Evolutionary conservation across 768 basidiomycete genomes (phyloP).

Genomic region (Dendrothele bispora): DNA sequence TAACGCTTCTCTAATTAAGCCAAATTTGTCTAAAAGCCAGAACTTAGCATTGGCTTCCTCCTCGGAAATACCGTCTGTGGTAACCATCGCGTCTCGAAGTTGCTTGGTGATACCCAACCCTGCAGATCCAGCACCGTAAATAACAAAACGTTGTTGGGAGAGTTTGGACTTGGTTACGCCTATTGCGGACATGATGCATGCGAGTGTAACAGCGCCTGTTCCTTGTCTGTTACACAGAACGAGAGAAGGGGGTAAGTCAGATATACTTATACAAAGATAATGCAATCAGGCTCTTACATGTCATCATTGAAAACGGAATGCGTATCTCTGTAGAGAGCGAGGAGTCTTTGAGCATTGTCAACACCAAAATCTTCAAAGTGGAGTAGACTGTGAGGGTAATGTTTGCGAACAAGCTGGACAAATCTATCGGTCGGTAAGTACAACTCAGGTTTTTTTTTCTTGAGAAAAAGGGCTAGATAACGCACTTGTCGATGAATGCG

Average conservation of each 20-base stretch:
- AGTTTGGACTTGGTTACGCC: slow-evolving; percentile 65
- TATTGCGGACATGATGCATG: slow-evolving; percentile 66
- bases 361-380: slow-evolving; percentile 91
- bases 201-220: slow-evolving; percentile 74
- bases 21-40: slow-evolving; percentile 72
- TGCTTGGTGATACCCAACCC: slow-evolving; percentile 80
- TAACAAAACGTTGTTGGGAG: slow-evolving; percentile 71
- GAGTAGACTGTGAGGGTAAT: slow-evolving; percentile 62
- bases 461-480: neutral
- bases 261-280: neutral
- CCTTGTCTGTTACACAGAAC: slow-evolving; percentile 51
- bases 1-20: slow-evolving; percentile 56
- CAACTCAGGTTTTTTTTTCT: neutral
- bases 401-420: slow-evolving; percentile 72
- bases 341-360: slow-evolving; percentile 67
- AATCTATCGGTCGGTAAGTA: too few species aligned
- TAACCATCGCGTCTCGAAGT: slow-evolving; percentile 72
- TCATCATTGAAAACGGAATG: slow-evolving; percentile 85
- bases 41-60: slow-evolving; percentile 66
- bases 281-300: too few species aligned
- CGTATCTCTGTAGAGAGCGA: slow-evolving; percentile 60
- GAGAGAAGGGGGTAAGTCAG: neutral
- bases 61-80: slow-evolving; percentile 47
- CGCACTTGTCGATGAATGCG: slow-evolving; percentile 71
- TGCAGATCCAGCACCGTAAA: slow-evolving; percentile 82